Conservation (phyloP, 2,329 filamentous ascomycete genomes). For the Pseudocercospora fijiensis region DNA sequence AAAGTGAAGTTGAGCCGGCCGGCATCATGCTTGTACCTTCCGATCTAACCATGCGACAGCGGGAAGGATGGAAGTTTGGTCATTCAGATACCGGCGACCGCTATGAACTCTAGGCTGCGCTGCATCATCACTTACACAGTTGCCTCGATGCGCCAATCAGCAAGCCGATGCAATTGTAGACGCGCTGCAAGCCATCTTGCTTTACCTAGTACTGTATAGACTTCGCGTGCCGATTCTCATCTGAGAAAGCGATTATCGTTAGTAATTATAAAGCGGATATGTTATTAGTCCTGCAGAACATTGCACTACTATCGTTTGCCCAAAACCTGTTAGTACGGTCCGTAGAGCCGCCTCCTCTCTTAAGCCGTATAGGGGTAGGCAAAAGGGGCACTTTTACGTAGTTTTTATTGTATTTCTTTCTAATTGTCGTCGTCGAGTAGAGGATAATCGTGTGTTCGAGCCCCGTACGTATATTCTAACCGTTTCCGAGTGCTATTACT, state of each 20-base stretch:
- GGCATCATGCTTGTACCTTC: background rate
- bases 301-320: no score
- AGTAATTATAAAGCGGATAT: background rate
- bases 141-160: background rate
- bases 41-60: constrained; percentile 3
- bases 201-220: no score
- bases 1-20: background rate
- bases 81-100: background rate
- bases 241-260: background rate
- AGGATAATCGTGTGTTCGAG: no score
- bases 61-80: constrained; percentile 8
- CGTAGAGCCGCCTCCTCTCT: no score
- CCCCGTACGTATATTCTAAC: no score
- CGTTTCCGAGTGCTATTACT: no score
- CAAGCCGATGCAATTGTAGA: background rate
- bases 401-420: no score
- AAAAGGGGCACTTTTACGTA: no score
- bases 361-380: no score
- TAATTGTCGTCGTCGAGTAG: no score
- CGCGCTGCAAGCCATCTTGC: background rate
- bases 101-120: background rate
- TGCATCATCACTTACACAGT: background rate
- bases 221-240: constrained; percentile 1
- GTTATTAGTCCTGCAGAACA: no score
- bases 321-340: no score